Conservation (phyloP, 768 basidiomycete genomes). For the Kwoniella dejecticola region DNA sequence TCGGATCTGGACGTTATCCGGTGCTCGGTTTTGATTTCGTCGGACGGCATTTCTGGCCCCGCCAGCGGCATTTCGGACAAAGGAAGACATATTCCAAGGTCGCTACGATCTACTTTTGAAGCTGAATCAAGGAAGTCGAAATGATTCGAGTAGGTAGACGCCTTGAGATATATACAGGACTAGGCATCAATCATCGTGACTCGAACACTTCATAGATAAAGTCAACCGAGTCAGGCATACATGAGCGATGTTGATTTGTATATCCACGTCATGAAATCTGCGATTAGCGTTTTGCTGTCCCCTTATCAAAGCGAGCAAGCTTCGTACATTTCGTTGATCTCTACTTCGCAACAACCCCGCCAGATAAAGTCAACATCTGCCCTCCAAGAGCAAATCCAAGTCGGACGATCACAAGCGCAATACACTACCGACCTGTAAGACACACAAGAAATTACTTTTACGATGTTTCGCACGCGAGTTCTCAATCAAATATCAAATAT, state of each 20-base stretch:
- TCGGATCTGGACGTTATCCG: neutral
- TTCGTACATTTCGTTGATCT: neutral
- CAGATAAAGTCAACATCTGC: too few species aligned
- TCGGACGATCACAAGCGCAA: too few species aligned
- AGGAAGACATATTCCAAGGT: neutral
- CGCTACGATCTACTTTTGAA: too few species aligned
- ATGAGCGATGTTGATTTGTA: neutral
- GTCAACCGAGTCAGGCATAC: too few species aligned
- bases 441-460: neutral
- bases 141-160: too few species aligned
- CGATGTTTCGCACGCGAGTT: slow-evolving; percentile 11
- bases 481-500: slow-evolving; percentile 13
- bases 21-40: slow-evolving; percentile 4
- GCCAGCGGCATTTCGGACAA: slow-evolving; percentile 1
- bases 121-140: too few species aligned
- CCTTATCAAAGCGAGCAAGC: neutral
- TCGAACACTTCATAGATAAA: too few species aligned
- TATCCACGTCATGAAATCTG: neutral
- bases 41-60: neutral
- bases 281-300: neutral
- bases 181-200: too few species aligned
- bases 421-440: neutral
- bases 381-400: too few species aligned
- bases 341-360: too few species aligned
- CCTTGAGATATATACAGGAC: too few species aligned